phyloP scores from a whole-genome alignment of 257 asterid genomes.

The Coffea canephora region DNA sequence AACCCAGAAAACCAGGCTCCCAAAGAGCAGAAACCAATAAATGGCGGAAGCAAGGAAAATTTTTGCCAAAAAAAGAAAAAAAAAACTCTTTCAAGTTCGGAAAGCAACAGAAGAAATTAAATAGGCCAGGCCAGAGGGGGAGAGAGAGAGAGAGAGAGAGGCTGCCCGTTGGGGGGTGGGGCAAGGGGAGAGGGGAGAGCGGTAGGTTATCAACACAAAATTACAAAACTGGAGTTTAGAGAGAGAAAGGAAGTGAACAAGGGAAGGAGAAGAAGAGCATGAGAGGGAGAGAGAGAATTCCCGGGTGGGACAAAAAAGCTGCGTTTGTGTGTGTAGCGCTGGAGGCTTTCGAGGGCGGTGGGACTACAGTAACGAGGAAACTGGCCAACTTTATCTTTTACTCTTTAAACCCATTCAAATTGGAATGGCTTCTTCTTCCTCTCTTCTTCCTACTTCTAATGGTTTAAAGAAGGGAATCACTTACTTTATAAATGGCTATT shows the following conservation, averaged over 20 bases:
- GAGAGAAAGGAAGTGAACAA: background rate
- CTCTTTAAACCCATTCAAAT: too few species aligned
- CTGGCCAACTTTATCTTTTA: too few species aligned
- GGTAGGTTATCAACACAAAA: slow-evolving; percentile 29
- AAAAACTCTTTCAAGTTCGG: background rate
- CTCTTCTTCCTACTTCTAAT: too few species aligned
- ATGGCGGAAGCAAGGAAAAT: background rate
- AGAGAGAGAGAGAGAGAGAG: too few species aligned
- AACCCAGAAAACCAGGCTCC: background rate
- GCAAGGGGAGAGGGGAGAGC: background rate
- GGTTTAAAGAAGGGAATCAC: background rate
- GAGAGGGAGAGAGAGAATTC: background rate
- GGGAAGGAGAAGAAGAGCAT: background rate
- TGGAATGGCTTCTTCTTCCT: too few species aligned
- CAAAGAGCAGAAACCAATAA: background rate
- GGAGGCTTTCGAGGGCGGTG: slow-evolving; percentile 24
- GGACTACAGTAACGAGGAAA: slow-evolving; percentile 8
- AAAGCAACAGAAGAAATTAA: slow-evolving; percentile 3
- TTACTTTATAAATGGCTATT: background rate
- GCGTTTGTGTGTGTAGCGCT: background rate
- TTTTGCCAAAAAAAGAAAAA: too few species aligned
- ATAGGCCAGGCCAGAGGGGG: background rate
- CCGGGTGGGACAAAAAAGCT: background rate
- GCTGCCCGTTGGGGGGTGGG: background rate
- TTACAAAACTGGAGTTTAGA: background rate